phyloP scores from a whole-genome alignment of 495 filamentous ascomycete species.

The Trichoderma asperelloides region DNA sequence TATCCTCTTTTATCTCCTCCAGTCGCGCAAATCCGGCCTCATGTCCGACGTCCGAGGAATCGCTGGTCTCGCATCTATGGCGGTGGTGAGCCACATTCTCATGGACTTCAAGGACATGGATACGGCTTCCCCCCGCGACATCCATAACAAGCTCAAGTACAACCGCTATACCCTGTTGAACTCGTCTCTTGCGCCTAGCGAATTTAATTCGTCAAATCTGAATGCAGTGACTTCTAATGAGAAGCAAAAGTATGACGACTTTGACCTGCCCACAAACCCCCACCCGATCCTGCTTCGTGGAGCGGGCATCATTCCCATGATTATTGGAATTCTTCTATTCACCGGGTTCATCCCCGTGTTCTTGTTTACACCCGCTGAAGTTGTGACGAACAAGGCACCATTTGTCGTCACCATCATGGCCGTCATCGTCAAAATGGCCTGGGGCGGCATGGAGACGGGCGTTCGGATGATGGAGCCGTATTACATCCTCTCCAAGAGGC shows the following conservation, averaged over 20 bases:
- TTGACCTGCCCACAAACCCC: constrained; percentile 44
- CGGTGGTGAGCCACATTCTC: constrained; percentile 60
- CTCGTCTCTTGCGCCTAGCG: constrained; percentile 49
- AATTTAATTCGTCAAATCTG: constrained; percentile 11
- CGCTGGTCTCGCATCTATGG: constrained; percentile 66
- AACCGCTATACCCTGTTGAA: constrained; percentile 62
- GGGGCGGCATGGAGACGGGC: constrained; percentile 60
- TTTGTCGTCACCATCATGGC: constrained; percentile 56
- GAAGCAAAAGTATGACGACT: constrained; percentile 26
- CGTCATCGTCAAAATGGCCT: constrained; percentile 55
- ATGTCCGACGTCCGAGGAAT: constrained; percentile 62
- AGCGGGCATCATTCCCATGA: constrained; percentile 49
- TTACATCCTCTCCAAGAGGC: constrained; percentile 54
- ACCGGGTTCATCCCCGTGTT: constrained; percentile 46
- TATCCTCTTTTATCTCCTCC: constrained; percentile 48
- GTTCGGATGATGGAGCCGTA: constrained; percentile 70
- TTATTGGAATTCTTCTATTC: constrained; percentile 36
- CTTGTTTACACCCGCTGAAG: constrained; percentile 44
- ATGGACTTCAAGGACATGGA: constrained; percentile 68
- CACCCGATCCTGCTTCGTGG: constrained; percentile 62
- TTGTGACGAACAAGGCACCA: constrained; percentile 50
- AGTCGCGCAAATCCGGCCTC: constrained; percentile 53
- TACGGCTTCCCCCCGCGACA: constrained; percentile 50
- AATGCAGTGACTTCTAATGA: constrained; percentile 21
- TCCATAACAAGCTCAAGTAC: constrained; percentile 54